Evolutionary conservation across 1,139 yeast genomes (phyloP), one percentile per base, ranked within the genome.

Genomic region (Yamadazyma aaseri): DNA sequence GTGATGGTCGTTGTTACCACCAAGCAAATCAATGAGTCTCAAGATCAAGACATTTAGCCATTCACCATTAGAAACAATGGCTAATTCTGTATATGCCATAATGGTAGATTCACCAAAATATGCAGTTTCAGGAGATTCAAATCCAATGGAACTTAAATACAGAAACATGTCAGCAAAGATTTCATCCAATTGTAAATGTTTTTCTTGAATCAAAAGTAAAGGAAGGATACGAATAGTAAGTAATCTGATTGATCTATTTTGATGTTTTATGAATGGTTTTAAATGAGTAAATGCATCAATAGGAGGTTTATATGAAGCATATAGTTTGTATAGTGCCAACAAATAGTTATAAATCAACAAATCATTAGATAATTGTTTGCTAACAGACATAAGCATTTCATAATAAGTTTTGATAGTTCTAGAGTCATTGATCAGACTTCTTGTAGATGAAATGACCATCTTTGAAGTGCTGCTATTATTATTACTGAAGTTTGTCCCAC

Each of bases 101-200:
- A 83, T 65, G 0, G 81, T 72, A 0, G 87, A 73, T 50, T 86
- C 95, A 6, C 76, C 79, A 29, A 81, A 56, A 47, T 76, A 71
- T 4, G 53, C 45, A 5, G 42, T 46, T 9, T 49, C 44, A 15
- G 39, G 35, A 22, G 44, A 42, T 20, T 56, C 49, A 33, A 67
- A 66, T 15, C 58, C 58, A 32, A 73, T 65, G 3, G 59, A 49
- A n/a, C 64, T 58, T 1, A 73, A 39, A 11, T 46, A 51, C 15
- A 54, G 58, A 31, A 71, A 59, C 7, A 73, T 60, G 1, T 42
- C 31, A 28, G 64, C 63, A 42, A 73, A 71, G 30, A 60, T 63
- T 1, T 20, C 9, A 4, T 48, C 42, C 15, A 71, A 71, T 28
- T 53, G 55, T 4, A 46, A 45, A 38, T 60, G 62, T 36, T 60